A percentile compares a stretch with the other conserved stretches of the same genome.
phyloP scores from a whole-genome alignment of 2,329 filamentous ascomycete species.

The Pestalotiopsis sp. region DNA sequence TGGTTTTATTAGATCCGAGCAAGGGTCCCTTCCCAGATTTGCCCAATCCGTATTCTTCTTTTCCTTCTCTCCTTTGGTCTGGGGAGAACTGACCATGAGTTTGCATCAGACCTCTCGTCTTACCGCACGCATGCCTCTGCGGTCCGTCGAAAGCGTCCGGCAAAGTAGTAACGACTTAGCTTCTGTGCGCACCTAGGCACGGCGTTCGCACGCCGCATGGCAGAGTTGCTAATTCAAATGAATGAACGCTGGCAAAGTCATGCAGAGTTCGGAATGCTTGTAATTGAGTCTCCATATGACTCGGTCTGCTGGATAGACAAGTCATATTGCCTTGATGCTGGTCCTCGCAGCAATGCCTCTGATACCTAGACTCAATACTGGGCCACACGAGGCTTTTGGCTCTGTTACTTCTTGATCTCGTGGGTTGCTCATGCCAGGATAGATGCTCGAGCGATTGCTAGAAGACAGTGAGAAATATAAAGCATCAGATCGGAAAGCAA shows the following conservation, averaged over 20 bases:
- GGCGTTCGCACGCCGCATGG: background rate
- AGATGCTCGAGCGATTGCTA: no score
- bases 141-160: background rate
- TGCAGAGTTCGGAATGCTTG: background rate
- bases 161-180: background rate
- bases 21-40: background rate
- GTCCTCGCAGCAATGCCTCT: background rate
- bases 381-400: no score
- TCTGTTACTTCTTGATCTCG: no score
- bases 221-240: background rate
- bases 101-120: background rate
- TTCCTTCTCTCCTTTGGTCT: background rate
- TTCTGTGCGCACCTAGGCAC: background rate
- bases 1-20: constrained; percentile 7
- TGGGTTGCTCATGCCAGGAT: no score
- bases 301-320: background rate
- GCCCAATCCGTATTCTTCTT: background rate
- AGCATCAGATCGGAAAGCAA: no score
- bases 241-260: background rate
- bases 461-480: no score
- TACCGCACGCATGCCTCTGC: background rate
- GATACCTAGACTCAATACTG: no score
- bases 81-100: background rate
- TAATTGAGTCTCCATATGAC: background rate
- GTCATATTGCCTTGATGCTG: background rate